These are phyloP conservation scores for Stellera chamaejasme DNA, from an alignment of 345 rosid species.

Conservation along the genomic window DNA sequence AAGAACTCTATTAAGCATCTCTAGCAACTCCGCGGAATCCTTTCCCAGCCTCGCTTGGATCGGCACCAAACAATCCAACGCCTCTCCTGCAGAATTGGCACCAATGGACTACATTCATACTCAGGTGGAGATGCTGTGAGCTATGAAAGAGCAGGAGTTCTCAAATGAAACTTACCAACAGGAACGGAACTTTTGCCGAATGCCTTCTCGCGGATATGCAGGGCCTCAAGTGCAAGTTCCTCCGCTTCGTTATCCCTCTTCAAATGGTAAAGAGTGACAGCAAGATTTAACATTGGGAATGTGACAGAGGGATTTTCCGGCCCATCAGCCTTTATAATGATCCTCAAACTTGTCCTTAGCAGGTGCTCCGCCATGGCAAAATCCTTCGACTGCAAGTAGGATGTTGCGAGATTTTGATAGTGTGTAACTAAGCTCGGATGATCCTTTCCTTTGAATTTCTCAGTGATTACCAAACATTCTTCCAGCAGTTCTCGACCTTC, in stretches of 20 bases:
- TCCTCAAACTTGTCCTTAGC: slow-evolving; percentile 58
- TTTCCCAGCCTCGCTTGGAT: slow-evolving; percentile 53
- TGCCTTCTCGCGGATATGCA: slow-evolving; percentile 60
- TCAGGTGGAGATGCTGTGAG: too few relatives aligned
- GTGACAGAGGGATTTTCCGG: slow-evolving; percentile 68
- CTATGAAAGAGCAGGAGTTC: too few relatives aligned
- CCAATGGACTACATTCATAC: neutral
- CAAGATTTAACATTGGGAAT: slow-evolving; percentile 73
- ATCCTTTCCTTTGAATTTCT: slow-evolving; percentile 55
- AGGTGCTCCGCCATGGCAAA: slow-evolving; percentile 72
- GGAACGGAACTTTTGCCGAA: slow-evolving; percentile 77
- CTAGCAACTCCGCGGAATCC: slow-evolving; percentile 34
- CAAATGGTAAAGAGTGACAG: slow-evolving; percentile 61
- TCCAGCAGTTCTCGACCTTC: slow-evolving; percentile 82
- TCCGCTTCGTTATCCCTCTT: slow-evolving; percentile 76
- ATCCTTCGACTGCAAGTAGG: slow-evolving; percentile 57
- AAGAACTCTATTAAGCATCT: slow-evolving; percentile 50
- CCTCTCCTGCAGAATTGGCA: slow-evolving; percentile 52
- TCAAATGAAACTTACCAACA: slow-evolving; percentile 44
- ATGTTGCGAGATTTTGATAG: slow-evolving; percentile 72
- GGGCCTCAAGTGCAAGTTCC: slow-evolving; percentile 40
- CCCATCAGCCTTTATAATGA: slow-evolving; percentile 35
- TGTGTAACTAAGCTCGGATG: slow-evolving; percentile 66
- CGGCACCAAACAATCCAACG: slow-evolving; percentile 69
- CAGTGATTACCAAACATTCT: slow-evolving; percentile 69